Conservation (phyloP, 2,329 filamentous ascomycete genomes). For the Rugonectria rugulosa region DNA sequence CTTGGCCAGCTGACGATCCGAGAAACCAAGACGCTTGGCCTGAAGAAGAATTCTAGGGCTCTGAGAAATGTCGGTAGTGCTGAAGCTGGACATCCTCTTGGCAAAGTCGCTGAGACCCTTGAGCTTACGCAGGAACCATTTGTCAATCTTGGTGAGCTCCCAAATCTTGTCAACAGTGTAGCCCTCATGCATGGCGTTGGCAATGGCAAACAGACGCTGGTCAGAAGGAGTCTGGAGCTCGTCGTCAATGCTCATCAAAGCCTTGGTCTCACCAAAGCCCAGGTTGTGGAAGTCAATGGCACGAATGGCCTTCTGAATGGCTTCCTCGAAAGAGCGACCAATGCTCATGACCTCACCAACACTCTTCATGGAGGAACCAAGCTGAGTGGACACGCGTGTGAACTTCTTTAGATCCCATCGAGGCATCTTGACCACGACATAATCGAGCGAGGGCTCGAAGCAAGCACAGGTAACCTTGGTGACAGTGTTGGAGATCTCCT, state of each 20-base stretch:
- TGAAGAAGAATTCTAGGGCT: constrained; percentile 73
- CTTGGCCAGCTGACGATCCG: constrained; percentile 89
- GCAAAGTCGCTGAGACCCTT: constrained; percentile 91
- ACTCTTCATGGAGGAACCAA: constrained; percentile 99
- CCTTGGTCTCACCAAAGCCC: constrained; percentile 90
- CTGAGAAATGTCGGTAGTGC: constrained; percentile 68
- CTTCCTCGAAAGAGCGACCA: constrained; percentile 95
- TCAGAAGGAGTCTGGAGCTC: constrained; percentile 98
- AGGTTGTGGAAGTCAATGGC: constrained; percentile 95
- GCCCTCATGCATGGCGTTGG: constrained; percentile 94
- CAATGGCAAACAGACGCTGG: constrained; percentile 95
- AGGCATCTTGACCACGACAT: constrained; percentile 98
- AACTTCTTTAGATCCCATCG: constrained; percentile 99
- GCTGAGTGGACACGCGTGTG: constrained; percentile 91
- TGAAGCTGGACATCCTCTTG: constrained; percentile 76
- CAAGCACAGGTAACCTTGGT: constrained; percentile 96
- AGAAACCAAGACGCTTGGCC: constrained; percentile 94
- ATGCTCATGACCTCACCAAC: constrained; percentile 99
- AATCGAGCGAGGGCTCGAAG: constrained; percentile 98
- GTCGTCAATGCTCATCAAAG: constrained; percentile 93
- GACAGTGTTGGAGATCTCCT: constrained; percentile 95
- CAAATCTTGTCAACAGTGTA: constrained; percentile 97
- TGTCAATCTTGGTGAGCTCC: constrained; percentile 98
- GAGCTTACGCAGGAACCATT: constrained; percentile 94
- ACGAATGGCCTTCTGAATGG: constrained; percentile 97